Conservation (phyloP, 116 monocot species). For the Iris pallida region DNA sequence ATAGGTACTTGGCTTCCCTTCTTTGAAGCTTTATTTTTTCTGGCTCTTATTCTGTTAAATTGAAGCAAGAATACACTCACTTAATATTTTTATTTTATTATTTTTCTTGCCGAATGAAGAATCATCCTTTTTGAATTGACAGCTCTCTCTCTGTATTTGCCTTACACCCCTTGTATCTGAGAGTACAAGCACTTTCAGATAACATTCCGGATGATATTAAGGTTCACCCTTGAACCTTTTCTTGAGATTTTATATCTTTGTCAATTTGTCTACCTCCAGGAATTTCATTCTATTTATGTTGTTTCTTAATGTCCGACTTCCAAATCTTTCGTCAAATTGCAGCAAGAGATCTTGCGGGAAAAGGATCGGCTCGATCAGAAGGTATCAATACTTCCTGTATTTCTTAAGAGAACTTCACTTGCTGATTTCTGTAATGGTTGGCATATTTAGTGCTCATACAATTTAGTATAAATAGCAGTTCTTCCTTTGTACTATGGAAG, state of each 20-base stretch:
- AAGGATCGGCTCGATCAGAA: slow-evolving; percentile 54
- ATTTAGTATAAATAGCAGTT: background rate
- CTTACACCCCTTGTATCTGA: slow-evolving; percentile 88
- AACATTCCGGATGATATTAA: slow-evolving; percentile 64
- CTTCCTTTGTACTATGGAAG: no score
- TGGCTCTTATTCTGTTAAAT: background rate
- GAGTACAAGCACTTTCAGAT: slow-evolving; percentile 75
- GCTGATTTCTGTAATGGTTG: background rate
- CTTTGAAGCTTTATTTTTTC: background rate
- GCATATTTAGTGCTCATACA: background rate
- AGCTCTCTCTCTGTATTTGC: slow-evolving; percentile 97
- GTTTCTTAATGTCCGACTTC: no score
- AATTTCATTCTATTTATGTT: background rate
- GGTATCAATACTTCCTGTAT: slow-evolving; percentile 25
- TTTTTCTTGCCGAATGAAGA: no score
- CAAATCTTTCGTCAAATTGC: slow-evolving; percentile 16
- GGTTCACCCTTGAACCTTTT: slow-evolving; percentile 25
- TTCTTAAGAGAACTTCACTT: background rate
- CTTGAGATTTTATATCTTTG: background rate
- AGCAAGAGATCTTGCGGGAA: slow-evolving; percentile 65
- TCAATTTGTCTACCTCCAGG: background rate
- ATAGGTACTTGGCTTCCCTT: slow-evolving; percentile 43
- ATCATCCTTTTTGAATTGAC: slow-evolving; percentile 22
- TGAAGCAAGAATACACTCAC: no score
- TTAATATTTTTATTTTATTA: no score